phyloP scores from a whole-genome alignment of 441 rosid genomes.

The Arabidopsis lyrata region DNA sequence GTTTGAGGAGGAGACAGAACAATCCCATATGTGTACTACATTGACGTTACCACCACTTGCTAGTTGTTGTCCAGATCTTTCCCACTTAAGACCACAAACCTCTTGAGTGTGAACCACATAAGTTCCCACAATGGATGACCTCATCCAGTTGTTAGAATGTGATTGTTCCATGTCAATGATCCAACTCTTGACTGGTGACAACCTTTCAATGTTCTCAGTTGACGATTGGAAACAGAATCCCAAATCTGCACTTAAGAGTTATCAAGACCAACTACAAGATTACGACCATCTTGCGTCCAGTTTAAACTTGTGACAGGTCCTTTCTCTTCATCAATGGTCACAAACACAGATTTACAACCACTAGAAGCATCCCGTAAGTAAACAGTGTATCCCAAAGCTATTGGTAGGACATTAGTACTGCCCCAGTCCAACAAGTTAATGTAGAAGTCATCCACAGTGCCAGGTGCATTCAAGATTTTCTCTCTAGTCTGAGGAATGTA shows the following conservation, averaged over 20 bases:
- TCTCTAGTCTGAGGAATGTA: conserved; percentile 52
- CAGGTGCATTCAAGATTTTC: conserved; percentile 72
- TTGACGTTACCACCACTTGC: conserved; percentile 45
- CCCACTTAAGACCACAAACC: conserved; percentile 45
- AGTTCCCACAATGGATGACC: conserved; percentile 38
- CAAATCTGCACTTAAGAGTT: conserved; percentile 75
- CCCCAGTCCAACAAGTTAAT: conserved; percentile 81
- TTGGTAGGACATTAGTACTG: conserved; percentile 66
- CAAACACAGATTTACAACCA: conserved; percentile 64
- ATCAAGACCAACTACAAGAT: conserved; percentile 66
- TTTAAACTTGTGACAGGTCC: conserved; percentile 78
- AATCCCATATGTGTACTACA: not conserved
- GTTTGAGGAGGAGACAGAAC: not conserved
- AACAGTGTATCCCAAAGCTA: conserved; percentile 65
- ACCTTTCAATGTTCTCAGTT: conserved; percentile 5
- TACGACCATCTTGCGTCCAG: conserved; percentile 82
- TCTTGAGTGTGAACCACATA: conserved; percentile 45
- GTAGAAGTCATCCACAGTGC: conserved; percentile 67
- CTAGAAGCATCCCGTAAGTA: conserved; percentile 70
- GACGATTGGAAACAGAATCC: conserved; percentile 55
- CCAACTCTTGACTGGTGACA: conserved; percentile 42
- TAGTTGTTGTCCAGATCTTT: conserved; percentile 41
- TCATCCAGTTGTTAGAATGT: conserved; percentile 43
- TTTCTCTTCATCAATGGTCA: conserved; percentile 59
- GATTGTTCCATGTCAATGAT: conserved; percentile 45